Percentiles rank a stretch among this genome's conserved stretches.
phyloP scores from a whole-genome alignment of 495 filamentous ascomycete species.

The Xylaria bambusicola region DNA sequence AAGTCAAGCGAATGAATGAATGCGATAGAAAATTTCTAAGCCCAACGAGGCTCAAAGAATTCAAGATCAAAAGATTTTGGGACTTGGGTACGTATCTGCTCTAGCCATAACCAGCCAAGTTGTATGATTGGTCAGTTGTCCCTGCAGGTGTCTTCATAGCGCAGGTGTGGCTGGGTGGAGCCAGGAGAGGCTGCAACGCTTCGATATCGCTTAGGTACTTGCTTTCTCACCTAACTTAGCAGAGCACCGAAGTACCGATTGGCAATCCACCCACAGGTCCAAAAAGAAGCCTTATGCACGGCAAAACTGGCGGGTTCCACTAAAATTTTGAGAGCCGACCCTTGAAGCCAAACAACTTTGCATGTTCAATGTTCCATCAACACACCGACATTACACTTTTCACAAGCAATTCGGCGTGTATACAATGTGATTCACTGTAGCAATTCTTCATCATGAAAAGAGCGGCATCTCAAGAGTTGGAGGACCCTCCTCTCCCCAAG shows the following conservation, averaged over 20 bases:
- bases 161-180: too few relatives aligned
- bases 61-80: conserved; percentile 22
- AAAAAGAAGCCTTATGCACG: background rate
- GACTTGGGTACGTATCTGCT: background rate
- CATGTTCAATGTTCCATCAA: background rate
- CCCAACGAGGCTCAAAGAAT: conserved; percentile 26
- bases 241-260: too few relatives aligned
- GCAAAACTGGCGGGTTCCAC: background rate
- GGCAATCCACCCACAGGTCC: conserved; percentile 4
- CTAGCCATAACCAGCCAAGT: background rate
- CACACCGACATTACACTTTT: background rate
- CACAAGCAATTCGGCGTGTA: background rate
- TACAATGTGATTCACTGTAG: conserved; percentile 12
- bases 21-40: conserved; percentile 28
- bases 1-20: conserved; percentile 12
- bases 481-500: conserved; percentile 14
- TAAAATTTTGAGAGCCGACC: conserved; percentile 6
- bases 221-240: too few relatives aligned
- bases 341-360: background rate
- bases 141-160: background rate
- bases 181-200: too few relatives aligned
- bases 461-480: conserved; percentile 20
- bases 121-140: background rate
- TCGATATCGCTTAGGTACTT: background rate
- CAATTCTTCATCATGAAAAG: conserved; percentile 32